Evolutionary conservation across 1,139 yeast genomes (phyloP).

Genomic region (Sugiyamaella neomexicana): DNA sequence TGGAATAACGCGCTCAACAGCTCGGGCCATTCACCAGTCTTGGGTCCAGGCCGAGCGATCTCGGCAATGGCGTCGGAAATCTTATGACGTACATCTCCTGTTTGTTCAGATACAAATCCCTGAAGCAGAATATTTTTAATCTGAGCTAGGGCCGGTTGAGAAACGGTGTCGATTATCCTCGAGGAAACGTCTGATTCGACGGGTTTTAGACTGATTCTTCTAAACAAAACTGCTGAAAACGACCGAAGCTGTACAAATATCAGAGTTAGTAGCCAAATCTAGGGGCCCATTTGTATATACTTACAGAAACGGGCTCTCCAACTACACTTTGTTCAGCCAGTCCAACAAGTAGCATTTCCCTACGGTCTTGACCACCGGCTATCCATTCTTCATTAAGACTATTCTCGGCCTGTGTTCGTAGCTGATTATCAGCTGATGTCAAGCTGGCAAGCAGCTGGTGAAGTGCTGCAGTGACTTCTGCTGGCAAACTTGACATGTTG

Average conservation of each 20-base stretch:
- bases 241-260: slow-evolving; percentile 43
- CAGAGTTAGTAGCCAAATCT: no score
- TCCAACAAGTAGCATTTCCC: slow-evolving; percentile 70
- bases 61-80: slow-evolving; percentile 93
- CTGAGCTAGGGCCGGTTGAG: slow-evolving; percentile 58
- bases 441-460: slow-evolving; percentile 63
- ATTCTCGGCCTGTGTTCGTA: slow-evolving; percentile 77
- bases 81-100: slow-evolving; percentile 81
- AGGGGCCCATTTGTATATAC: slow-evolving; percentile 25
- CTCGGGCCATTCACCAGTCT: slow-evolving; percentile 62
- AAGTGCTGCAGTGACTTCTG: slow-evolving; percentile 59
- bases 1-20: slow-evolving; percentile 72
- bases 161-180: slow-evolving; percentile 71
- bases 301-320: slow-evolving; percentile 55
- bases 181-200: slow-evolving; percentile 69
- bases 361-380: slow-evolving; percentile 47
- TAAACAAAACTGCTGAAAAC: slow-evolving; percentile 82
- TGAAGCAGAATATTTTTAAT: slow-evolving; percentile 65
- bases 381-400: slow-evolving; percentile 74
- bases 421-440: slow-evolving; percentile 71
- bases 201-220: slow-evolving; percentile 80
- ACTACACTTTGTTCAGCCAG: slow-evolving; percentile 76
- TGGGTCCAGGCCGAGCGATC: slow-evolving; percentile 52
- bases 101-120: slow-evolving; percentile 69
- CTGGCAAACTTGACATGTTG: slow-evolving; percentile 48